phyloP scores from a whole-genome alignment of 2,329 filamentous ascomycete genomes.

The Beauveria scarabaeidicola region DNA sequence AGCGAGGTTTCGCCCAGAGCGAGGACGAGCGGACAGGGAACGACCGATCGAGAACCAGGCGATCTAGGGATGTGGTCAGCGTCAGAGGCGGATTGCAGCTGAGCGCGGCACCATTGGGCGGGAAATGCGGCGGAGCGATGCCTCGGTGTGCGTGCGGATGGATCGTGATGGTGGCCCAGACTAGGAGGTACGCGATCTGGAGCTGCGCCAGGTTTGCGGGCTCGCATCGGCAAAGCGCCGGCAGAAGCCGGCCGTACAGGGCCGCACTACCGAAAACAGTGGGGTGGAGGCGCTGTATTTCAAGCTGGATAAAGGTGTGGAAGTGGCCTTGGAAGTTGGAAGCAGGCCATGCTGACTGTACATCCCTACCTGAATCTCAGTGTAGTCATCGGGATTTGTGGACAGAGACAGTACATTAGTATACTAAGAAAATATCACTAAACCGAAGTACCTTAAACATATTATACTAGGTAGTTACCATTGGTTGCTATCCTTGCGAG shows the following conservation, averaged over 20 bases:
- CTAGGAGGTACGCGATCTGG: neutral
- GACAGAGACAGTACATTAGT: too few relatives aligned
- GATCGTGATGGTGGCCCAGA: neutral
- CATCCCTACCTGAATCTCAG: too few relatives aligned
- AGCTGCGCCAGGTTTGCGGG: neutral
- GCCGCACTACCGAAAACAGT: neutral
- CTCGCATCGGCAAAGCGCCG: neutral
- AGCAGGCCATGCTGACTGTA: neutral
- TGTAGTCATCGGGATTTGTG: too few relatives aligned
- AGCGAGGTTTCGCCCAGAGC: neutral
- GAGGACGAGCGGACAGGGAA: neutral
- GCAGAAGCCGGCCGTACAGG: neutral
- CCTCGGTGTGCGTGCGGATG: neutral
- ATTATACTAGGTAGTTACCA: neutral
- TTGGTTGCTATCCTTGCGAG: too few relatives aligned
- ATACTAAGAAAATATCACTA: too few relatives aligned
- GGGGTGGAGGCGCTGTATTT: neutral
- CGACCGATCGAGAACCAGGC: neutral
- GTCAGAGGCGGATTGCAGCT: neutral
- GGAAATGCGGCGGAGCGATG: neutral
- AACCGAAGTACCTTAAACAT: too few relatives aligned
- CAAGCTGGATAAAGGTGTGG: neutral
- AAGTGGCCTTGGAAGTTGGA: neutral
- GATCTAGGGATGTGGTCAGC: neutral
- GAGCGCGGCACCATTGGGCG: neutral